Conservation (phyloP, 2,329 filamentous ascomycete genomes). For the Fusarium austroafricanum region DNA sequence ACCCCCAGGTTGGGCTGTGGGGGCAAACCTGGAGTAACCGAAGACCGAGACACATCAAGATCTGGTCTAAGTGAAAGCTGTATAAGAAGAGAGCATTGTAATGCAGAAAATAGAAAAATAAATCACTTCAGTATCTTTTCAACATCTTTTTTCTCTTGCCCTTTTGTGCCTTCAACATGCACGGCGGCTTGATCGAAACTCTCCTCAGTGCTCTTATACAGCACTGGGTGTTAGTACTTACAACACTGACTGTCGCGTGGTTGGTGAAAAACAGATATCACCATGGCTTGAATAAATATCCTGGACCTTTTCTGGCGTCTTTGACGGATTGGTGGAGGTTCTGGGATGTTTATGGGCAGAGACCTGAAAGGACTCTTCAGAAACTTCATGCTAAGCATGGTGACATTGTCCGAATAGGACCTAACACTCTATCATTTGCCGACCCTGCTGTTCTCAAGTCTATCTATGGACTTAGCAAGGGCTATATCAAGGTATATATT, state of each 20-base stretch:
- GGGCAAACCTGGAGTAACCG: slow-evolving; percentile 24
- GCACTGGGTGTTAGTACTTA: slow-evolving; percentile 38
- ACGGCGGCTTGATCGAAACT: slow-evolving; percentile 39
- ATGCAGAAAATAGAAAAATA: not conserved
- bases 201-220: slow-evolving; percentile 27
- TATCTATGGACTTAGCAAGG: slow-evolving; percentile 87
- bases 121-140: not conserved
- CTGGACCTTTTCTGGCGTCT: slow-evolving; percentile 76
- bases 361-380: slow-evolving; percentile 74
- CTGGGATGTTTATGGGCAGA: slow-evolving; percentile 72
- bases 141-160: not conserved
- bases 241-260: slow-evolving; percentile 13
- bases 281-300: slow-evolving; percentile 75
- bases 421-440: slow-evolving; percentile 78
- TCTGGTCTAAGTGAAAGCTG: slow-evolving; percentile 25
- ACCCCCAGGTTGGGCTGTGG: slow-evolving; percentile 31
- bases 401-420: slow-evolving; percentile 79
- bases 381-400: slow-evolving; percentile 77
- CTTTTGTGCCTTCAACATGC: slow-evolving; percentile 37
- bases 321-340: slow-evolving; percentile 78
- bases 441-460: slow-evolving; percentile 77
- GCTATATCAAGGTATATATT: slow-evolving; percentile 77
- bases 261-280: slow-evolving; percentile 52
- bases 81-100: slow-evolving; percentile 27
- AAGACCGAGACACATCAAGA: slow-evolving; percentile 22